These are phyloP conservation scores for Artomyces pyxidatus DNA, from an alignment of 768 basidiomycete genomes.

Conservation along the genomic window DNA sequence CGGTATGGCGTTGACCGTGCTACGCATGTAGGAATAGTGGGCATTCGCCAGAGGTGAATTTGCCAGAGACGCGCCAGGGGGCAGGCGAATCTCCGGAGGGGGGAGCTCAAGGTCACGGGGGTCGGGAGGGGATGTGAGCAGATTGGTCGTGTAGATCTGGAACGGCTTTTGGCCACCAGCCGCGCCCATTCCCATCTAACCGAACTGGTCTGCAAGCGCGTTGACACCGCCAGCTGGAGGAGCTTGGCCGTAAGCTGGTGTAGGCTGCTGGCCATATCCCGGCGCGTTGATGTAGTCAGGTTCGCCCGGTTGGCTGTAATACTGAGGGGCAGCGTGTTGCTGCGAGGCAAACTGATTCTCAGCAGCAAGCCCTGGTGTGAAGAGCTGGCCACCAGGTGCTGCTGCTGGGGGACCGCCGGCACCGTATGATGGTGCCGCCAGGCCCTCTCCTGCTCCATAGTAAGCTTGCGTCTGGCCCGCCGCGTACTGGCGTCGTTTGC, in stretches of 20 bases:
- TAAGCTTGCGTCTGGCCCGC: constrained; percentile 90
- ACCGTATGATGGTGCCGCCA: constrained; percentile 36
- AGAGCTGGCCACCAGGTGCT: constrained; percentile 51
- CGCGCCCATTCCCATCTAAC: constrained; percentile 73
- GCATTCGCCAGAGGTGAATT: constrained; percentile 76
- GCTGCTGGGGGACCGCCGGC: constrained; percentile 32
- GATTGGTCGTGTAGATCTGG: constrained; percentile 79
- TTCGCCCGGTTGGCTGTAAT: constrained; percentile 36
- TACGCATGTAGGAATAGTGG: constrained; percentile 86
- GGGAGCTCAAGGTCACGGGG: constrained; percentile 73
- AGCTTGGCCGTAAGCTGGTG: constrained; percentile 30
- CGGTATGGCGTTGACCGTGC: constrained; percentile 36
- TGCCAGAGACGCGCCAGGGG: constrained; percentile 75
- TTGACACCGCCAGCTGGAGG: constrained; percentile 35
- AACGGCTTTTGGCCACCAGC: constrained; percentile 58
- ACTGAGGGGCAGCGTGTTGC: constrained; percentile 30
- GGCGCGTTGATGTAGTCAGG: constrained; percentile 39
- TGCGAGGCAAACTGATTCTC: constrained; percentile 69
- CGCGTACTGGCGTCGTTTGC: constrained; percentile 88
- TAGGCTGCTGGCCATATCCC: constrained; percentile 35
- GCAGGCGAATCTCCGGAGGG: constrained; percentile 86
- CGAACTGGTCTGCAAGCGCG: constrained; percentile 75
- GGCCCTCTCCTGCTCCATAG: constrained; percentile 45
- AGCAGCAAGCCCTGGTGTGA: constrained; percentile 74
- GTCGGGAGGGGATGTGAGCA: constrained; percentile 89